Base-by-base conservation (phyloP, 176 grass and related monocot genomes). In the Carex cristatella region DNA sequence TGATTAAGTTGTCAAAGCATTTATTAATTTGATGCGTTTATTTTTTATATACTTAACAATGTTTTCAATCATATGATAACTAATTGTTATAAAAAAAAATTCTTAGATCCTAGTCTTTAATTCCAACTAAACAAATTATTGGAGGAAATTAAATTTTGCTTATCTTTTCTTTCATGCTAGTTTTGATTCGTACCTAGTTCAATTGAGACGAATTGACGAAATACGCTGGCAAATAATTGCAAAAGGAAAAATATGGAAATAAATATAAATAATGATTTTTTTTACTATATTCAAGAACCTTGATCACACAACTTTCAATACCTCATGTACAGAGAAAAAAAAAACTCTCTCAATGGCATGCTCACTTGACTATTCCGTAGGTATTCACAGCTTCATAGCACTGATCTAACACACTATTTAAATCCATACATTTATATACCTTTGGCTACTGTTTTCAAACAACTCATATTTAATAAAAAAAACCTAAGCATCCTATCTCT, bases 341-440 rank as follows among this genome's bases (percentile, higher is more conserved):
- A 69, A 73, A 73, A 77, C 55, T 16, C 51, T 78, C 51, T 57
- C 74, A 78, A 57, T 57, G 23, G 53, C 73, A 56, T 77, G 12
- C 46, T 54, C 31, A 32, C 18, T 14, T 57, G 23, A 0, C 51
- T 78, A 15, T 71, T n/a, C 14, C 48, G 10, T 55, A 33, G 49
- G 49, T 77, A 77, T 77, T 56, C 12, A 77, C 73, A 77, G 40
- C 5, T 51, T 71, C 38, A 35, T 16, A 69, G 32, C 33, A 68
- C 38, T 69, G 13, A 15, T 42, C 37, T 70, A 38, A 42, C 33
- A 70, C 31, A 6, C 69, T 48, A 74, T 27, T 8, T 19, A 53
- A 75, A 75, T 75, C 71, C 71, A 30, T 28, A 53, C 42, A 53
- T 5, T 27, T 75, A 75, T 51, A 28, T 46, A 75, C 48, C 46